These are phyloP conservation scores for Amanita phalloides DNA, from an alignment of 768 basidiomycete species.

Conservation along the genomic window DNA sequence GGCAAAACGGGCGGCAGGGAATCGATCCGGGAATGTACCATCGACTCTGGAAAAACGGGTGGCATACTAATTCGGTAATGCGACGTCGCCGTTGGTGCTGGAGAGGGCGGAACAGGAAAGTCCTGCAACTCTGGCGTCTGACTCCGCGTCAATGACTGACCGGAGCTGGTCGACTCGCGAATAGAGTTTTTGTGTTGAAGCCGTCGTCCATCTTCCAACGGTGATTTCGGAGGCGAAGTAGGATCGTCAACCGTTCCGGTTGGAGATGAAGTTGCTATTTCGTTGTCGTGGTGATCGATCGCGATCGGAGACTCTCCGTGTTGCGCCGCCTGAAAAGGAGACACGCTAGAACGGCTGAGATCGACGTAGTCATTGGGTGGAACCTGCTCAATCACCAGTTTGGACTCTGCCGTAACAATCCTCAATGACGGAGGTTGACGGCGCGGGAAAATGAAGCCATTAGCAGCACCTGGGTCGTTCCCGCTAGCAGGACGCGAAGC, in stretches of 20 bases:
- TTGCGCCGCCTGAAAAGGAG: conserved; percentile 67
- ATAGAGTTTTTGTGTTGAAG: conserved; percentile 12
- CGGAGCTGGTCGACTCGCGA: neutral
- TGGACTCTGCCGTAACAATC: neutral
- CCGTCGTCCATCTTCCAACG: conserved; percentile 18
- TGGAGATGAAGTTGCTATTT: neutral
- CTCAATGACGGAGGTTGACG: neutral
- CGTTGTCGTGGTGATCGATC: conserved; percentile 18
- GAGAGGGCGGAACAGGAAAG: conserved; percentile 29
- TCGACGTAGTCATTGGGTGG: conserved; percentile 46
- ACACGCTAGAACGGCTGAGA: conserved; percentile 55
- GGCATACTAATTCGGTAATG: conserved; percentile 32
- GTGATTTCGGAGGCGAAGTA: conserved; percentile 12
- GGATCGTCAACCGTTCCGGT: conserved; percentile 15
- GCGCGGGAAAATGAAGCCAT: conserved; percentile 4
- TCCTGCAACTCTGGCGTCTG: conserved; percentile 17
- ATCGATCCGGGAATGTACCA: conserved; percentile 30
- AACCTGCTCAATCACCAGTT: neutral
- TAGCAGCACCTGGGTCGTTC: conserved; percentile 6
- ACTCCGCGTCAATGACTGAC: neutral
- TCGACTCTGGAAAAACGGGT: conserved; percentile 37
- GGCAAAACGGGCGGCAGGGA: conserved; percentile 42
- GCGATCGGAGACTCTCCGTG: conserved; percentile 41
- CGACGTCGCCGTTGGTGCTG: conserved; percentile 17
- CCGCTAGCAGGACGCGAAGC: conserved; percentile 3